Base-by-base conservation (phyloP, 179 eudicot species). In the Amaranthus tricolor region DNA sequence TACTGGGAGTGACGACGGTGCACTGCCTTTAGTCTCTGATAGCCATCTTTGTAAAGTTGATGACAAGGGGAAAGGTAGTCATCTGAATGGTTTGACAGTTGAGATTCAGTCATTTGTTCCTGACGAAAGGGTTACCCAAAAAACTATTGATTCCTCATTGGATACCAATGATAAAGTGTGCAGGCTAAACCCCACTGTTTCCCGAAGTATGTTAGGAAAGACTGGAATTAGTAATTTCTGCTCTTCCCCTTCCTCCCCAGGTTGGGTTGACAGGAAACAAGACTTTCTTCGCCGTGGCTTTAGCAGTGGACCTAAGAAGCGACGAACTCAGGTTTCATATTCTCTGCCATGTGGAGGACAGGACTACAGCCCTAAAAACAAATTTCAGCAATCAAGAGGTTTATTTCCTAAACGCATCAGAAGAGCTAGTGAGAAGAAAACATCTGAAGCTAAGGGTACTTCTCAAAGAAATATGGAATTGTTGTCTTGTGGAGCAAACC, bases 241-340 rank as follows among this genome's bases (percentile, higher is more conserved):
- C 70, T 84, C 86, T 70, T 80, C 78, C 48, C 77, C 85, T 44
- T 71, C 79, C 9, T 81, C 87, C 7, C 84, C 71, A 58, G 74
- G 76, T 6, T 85, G 80, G 89, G 68, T 80, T 72, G 87, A 82
- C 79, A 80, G 88, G 56, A 89, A 84, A 70, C 72, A 86, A 72
- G 86, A 82, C 54, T 68, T 85, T 55, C 74, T 77, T 19, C 61
- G 72, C 55, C 81, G 66, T 86, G 92, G 85, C 48, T 86, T 89
- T 73, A 80, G 87, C 77, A 83, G 73, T 81, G 95, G 98, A 62
- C 94, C 94, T 11, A 92, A 81, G 87, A 94, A 86, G 82, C 97
- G 95, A 57, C 87, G 95, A 16, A 90, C 97, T 24, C 96, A 90
- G 76, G 98, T 94, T 63, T 90, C 90, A 61, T 90, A 94, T 83